These are phyloP conservation scores for Hymenoscyphus occultus DNA, from an alignment of 2,329 filamentous ascomycete species.

Conservation along the genomic window DNA sequence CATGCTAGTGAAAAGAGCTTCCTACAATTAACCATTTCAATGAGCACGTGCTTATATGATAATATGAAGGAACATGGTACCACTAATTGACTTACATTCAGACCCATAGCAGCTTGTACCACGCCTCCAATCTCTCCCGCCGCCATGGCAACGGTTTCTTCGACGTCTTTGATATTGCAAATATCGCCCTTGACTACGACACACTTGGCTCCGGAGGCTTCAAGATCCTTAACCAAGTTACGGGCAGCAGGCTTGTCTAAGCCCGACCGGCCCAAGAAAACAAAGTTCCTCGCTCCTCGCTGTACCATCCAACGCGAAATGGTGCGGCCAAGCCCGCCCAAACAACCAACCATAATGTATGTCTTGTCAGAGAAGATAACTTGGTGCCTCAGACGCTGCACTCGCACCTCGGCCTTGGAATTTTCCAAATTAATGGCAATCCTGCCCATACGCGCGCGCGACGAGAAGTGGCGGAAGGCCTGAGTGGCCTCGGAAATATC, in stretches of 20 bases:
- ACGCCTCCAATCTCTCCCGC: conserved; percentile 19
- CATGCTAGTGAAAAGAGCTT: conserved; percentile 8
- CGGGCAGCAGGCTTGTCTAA: conserved; percentile 26
- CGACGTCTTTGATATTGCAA: conserved; percentile 8
- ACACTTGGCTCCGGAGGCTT: conserved; percentile 23
- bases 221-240: conserved; percentile 19
- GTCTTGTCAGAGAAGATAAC: conserved; percentile 10
- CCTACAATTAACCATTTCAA: not conserved
- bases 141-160: conserved; percentile 1
- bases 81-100: conserved; percentile 20
- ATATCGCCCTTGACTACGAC: conserved; percentile 11
- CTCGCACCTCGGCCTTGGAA: not conserved
- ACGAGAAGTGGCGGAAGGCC: conserved; percentile 16
- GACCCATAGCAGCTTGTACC: conserved; percentile 25
- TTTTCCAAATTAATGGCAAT: conserved; percentile 13
- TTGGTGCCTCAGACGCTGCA: conserved; percentile 6
- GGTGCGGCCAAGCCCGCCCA: conserved; percentile 22
- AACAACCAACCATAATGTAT: conserved; percentile 20
- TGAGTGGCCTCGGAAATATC: conserved; percentile 11
- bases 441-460: conserved; percentile 17
- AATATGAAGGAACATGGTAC: too few relatives aligned
- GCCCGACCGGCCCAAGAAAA: conserved; percentile 18
- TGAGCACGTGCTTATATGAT: not conserved
- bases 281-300: conserved; percentile 16
- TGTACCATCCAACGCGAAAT: conserved; percentile 21